These are phyloP conservation scores for Sphagnum tenellum DNA, from an alignment of 225 moss, liverwort and hornwort species.

Conservation along the genomic window DNA sequence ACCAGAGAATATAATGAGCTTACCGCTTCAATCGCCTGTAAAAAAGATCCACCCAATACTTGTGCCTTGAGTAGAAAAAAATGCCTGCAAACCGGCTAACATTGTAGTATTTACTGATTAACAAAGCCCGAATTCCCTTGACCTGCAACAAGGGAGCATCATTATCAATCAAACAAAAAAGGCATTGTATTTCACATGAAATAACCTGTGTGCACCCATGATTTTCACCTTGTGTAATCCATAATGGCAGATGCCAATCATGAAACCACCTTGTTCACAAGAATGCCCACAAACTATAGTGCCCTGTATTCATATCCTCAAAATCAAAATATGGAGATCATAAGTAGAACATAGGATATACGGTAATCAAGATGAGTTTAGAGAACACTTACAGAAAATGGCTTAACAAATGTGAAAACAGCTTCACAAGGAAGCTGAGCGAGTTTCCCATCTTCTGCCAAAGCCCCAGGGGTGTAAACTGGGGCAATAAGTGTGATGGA, in stretches of 20 bases:
- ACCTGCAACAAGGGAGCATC: slow-evolving; percentile 26
- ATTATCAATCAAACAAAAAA: not conserved
- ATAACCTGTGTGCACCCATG: too few relatives aligned
- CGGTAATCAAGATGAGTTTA: too few relatives aligned
- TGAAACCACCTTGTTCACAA: too few relatives aligned
- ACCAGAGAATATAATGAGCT: not conserved
- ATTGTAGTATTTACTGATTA: slow-evolving; percentile 60
- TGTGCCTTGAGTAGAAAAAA: slow-evolving; percentile 50
- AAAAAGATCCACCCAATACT: slow-evolving; percentile 40
- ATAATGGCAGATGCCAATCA: too few relatives aligned
- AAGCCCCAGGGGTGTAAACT: slow-evolving; percentile 46
- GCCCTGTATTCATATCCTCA: too few relatives aligned
- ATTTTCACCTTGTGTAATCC: too few relatives aligned
- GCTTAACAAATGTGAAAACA: slow-evolving; percentile 38
- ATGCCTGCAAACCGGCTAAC: slow-evolving; percentile 44
- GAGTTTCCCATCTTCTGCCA: slow-evolving; percentile 28
- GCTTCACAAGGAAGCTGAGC: slow-evolving; percentile 31
- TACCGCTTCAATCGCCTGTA: slow-evolving; percentile 35
- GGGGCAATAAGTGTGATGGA: slow-evolving; percentile 63
- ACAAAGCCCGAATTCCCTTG: slow-evolving; percentile 44
- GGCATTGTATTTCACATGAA: not conserved
- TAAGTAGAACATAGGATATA: not conserved
- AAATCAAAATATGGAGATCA: too few relatives aligned
- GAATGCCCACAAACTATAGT: too few relatives aligned
- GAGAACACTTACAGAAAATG: slow-evolving; percentile 32